Conservation (phyloP, 2,329 filamentous ascomycete species). For the Botrytis sinoallii region DNA sequence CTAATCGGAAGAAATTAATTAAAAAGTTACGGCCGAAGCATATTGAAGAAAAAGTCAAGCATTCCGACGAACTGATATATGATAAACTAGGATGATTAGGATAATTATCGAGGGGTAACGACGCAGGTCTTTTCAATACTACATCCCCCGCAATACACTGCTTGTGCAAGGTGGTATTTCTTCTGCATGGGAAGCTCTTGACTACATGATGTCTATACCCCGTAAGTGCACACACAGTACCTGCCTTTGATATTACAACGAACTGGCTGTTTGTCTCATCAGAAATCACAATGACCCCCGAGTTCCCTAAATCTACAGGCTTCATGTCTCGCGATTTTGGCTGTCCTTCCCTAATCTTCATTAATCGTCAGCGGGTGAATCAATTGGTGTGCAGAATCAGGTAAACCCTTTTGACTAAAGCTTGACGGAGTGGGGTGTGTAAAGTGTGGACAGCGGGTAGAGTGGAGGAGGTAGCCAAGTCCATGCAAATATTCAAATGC, state of each 20-base stretch:
- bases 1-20: not conserved
- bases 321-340: not conserved
- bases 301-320: not conserved
- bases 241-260: not conserved
- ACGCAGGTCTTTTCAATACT: not conserved
- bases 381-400: not conserved
- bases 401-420: not conserved
- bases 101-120: not conserved
- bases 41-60: not conserved
- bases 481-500: constrained; percentile 6
- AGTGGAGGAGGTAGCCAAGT: constrained; percentile 12
- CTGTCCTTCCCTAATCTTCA: not conserved
- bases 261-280: not conserved
- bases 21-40: not conserved
- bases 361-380: not conserved
- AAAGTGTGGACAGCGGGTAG: not conserved
- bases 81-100: constrained; percentile 10
- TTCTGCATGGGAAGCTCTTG: not conserved
- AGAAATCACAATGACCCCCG: not conserved
- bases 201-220: not conserved
- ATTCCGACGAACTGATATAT: not conserved
- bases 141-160: constrained; percentile 14
- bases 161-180: not conserved
- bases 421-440: not conserved
- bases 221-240: not conserved